Evolutionary conservation across 2,329 filamentous ascomycete genomes (phyloP).

Genomic region (Ceratocystis eucalypticola): DNA sequence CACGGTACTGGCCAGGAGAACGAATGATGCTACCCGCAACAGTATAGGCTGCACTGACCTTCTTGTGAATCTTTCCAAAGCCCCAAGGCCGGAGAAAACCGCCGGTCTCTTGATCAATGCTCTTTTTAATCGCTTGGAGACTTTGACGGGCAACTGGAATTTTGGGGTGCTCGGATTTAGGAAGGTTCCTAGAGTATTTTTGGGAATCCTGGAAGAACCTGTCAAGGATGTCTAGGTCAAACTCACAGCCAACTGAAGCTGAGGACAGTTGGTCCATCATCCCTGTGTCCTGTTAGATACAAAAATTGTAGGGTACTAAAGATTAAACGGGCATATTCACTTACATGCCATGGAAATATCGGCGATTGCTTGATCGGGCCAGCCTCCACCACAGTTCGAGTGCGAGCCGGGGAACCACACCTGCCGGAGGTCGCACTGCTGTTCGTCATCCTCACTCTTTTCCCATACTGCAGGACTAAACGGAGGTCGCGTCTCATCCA

Average conservation of each 20-base stretch:
- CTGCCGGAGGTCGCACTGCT: constrained; percentile 31
- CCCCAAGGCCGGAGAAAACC: constrained; percentile 33
- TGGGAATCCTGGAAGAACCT: constrained; percentile 19
- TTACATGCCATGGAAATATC: constrained; percentile 30
- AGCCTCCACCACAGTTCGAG: constrained; percentile 57
- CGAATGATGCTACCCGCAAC: constrained; percentile 32
- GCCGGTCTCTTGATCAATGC: neutral
- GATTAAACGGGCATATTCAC: constrained; percentile 16
- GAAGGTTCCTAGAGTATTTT: constrained; percentile 24
- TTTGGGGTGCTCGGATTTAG: constrained; percentile 38
- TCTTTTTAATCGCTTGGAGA: neutral
- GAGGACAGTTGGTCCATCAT: constrained; percentile 40
- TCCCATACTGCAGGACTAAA: constrained; percentile 46
- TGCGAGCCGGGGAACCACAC: constrained; percentile 61
- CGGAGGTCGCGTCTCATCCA: constrained; percentile 42
- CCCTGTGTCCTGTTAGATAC: constrained; percentile 26
- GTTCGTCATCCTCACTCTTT: constrained; percentile 21
- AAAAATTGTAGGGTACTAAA: neutral
- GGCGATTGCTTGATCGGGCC: constrained; percentile 35
- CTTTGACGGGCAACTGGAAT: constrained; percentile 34
- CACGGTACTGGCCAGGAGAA: constrained; percentile 37
- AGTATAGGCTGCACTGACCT: constrained; percentile 31
- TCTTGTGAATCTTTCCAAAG: constrained; percentile 33
- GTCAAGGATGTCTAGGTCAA: constrained; percentile 30
- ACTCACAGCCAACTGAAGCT: constrained; percentile 38